These are phyloP conservation scores for Drechslera avenae DNA, from an alignment of 2,329 filamentous ascomycete species.

Conservation along the genomic window DNA sequence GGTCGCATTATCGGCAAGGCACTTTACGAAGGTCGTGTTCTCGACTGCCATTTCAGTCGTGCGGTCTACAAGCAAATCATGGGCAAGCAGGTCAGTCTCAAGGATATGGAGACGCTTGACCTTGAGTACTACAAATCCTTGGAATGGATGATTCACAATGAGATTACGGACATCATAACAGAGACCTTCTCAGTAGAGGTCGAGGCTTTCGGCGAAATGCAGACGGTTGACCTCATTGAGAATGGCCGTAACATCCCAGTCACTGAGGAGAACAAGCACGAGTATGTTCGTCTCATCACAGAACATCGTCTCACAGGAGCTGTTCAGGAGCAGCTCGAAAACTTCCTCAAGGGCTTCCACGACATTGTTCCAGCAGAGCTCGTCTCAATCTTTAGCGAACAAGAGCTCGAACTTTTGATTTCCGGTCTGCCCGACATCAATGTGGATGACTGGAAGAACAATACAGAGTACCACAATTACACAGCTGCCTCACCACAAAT, in stretches of 20 bases:
- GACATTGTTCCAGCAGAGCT: constrained; percentile 95
- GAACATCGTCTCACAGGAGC: constrained; percentile 92
- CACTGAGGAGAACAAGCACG: constrained; percentile 97
- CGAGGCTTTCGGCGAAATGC: constrained; percentile 89
- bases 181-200: constrained; percentile 95
- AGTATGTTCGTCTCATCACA: constrained; percentile 92
- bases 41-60: constrained; percentile 98
- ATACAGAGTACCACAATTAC: constrained; percentile 99
- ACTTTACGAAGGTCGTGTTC: constrained; percentile 90
- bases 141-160: constrained; percentile 97
- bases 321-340: constrained; percentile 90
- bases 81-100: constrained; percentile 92
- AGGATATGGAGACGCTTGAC: constrained; percentile 99
- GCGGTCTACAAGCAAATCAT: constrained; percentile 98
- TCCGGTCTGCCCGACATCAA: constrained; percentile 97
- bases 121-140: constrained; percentile 99
- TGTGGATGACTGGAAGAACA: constrained; percentile 98
- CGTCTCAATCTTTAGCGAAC: constrained; percentile 97
- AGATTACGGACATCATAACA: constrained; percentile 96
- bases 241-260: constrained; percentile 91
- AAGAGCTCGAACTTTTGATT: constrained; percentile 94
- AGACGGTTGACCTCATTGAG: constrained; percentile 82
- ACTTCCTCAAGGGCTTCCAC: constrained; percentile 95
- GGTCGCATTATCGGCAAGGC: constrained; percentile 98
- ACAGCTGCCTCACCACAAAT: constrained; percentile 92